Conservation (phyloP, 1,284 basidiomycete species). For the Moniliophthora roreri region DNA sequence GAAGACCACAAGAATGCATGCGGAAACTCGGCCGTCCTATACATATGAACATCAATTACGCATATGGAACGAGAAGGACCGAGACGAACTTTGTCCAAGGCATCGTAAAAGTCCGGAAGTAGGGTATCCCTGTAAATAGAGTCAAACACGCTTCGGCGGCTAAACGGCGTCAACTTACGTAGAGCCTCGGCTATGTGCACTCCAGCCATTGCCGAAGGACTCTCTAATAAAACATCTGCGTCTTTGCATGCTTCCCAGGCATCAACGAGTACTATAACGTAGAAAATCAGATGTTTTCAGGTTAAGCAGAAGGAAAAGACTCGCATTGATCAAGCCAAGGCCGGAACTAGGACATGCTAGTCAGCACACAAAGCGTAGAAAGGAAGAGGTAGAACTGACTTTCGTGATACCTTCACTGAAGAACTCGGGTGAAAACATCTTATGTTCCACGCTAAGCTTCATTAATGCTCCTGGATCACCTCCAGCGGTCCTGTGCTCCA, state of each 20-base stretch:
- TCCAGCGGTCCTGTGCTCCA: conserved; percentile 70
- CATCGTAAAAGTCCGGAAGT: conserved; percentile 79
- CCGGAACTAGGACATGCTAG: conserved; percentile 47
- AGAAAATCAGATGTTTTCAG: background rate
- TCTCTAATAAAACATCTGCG: conserved; percentile 74
- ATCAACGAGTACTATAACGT: conserved; percentile 54
- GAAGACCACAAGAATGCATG: conserved; percentile 62
- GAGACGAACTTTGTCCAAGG: conserved; percentile 51
- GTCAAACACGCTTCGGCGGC: conserved; percentile 17
- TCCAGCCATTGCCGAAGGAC: conserved; percentile 78
- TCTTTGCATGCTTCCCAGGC: conserved; percentile 73
- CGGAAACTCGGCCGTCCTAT: conserved; percentile 62
- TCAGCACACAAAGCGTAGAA: background rate
- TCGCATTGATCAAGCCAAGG: conserved; percentile 74
- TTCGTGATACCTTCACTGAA: conserved; percentile 70
- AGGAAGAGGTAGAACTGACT: conserved; percentile 29
- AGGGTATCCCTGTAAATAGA: conserved; percentile 46
- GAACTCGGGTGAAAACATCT: conserved; percentile 84
- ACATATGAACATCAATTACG: conserved; percentile 12
- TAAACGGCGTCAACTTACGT: conserved; percentile 32
- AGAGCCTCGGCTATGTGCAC: conserved; percentile 82
- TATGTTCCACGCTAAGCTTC: conserved; percentile 61
- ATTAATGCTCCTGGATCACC: conserved; percentile 78
- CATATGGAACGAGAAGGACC: background rate
- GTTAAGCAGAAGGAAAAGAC: conserved; percentile 20